Base-by-base conservation (phyloP, 2,329 filamentous ascomycete species). In the Ustilaginoidea virens region DNA sequence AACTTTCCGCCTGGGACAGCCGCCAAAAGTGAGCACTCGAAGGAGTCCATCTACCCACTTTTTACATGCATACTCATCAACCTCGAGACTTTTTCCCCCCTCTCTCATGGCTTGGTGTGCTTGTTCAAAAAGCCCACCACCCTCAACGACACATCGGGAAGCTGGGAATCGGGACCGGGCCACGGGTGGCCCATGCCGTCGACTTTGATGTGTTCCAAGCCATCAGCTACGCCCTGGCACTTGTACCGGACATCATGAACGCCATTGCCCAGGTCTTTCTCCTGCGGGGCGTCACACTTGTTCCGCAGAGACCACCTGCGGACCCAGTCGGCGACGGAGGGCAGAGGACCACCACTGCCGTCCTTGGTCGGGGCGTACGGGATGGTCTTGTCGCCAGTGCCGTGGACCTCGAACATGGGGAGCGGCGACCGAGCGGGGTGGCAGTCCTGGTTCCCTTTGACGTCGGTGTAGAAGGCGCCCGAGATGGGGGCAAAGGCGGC, bases 371-470 rank as follows among this genome's bases (percentile, higher is more conserved):
- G 63, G 3, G 41, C 33, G 33, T 65, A 67, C 1, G 44, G 36
- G 19, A 68, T 63, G 0, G 52, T 61, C 3, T 36, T 46, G 39
- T 69, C 65, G 3, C 38, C 48, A 2, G 51, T 54, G n/a, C 63
- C 63, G 39, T 69, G 64, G 29, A 66, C 58, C 23, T 63, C 58
- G 7, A 68, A 42, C 7, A 69, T 48, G 2, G 63, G 61, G 4
- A 65, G 3, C 36, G 42, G 44, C 58, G 64, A n/a, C 43, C 45
- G 25, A 49, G 46, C 3, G 2, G 56, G 50, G 12, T 51, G 37
- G 37, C 52, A 57, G 7, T 46, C 40, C 3, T 37, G 33, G 4
- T 43, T 37, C 9, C 34, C 36, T 17, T 31, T 20, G 14, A 38
- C 37, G n/a, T 56, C 49, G 6, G 50, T 53, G 39, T 63, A 61